These are phyloP conservation scores for Aspergillus sp. DNA, from an alignment of 2,329 filamentous ascomycete genomes.

Conservation along the genomic window DNA sequence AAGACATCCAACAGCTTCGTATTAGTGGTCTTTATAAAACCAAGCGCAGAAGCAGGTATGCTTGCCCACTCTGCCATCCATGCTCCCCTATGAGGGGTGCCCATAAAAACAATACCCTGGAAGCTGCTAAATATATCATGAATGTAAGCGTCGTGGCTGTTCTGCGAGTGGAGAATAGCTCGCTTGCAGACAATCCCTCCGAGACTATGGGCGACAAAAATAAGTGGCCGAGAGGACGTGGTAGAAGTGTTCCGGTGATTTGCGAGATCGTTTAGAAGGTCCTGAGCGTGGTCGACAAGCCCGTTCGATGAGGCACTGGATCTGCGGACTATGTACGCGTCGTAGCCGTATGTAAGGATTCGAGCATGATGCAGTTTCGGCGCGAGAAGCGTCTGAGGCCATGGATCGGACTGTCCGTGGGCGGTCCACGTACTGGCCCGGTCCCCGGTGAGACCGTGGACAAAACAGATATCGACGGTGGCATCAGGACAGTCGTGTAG, in stretches of 20 bases:
- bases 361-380: constrained; percentile 3
- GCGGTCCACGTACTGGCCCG: constrained; percentile 11
- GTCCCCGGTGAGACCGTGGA: constrained; percentile 12
- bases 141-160: constrained; percentile 21
- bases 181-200: constrained; percentile 28
- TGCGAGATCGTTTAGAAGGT: constrained; percentile 29
- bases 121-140: constrained; percentile 19
- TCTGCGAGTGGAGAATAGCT: constrained; percentile 24
- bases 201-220: constrained; percentile 20
- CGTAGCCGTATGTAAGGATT: constrained; percentile 8
- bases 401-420: constrained; percentile 1
- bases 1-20: constrained; percentile 2
- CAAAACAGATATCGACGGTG: constrained; percentile 2
- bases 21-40: constrained; percentile 7
- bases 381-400: constrained; percentile 10
- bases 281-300: constrained; percentile 16
- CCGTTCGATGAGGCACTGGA: neutral
- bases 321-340: constrained; percentile 7
- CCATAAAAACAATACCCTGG: constrained; percentile 27
- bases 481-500: neutral
- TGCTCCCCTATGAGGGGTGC: constrained; percentile 28
- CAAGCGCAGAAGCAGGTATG: constrained; percentile 15
- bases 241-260: neutral
- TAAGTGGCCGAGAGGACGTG: constrained; percentile 16
- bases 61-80: constrained; percentile 26